A percentile compares a stretch with the other conserved stretches of the same genome.
Conservation (phyloP, 495 filamentous ascomycete species). For the Penicillium desertorum region DNA sequence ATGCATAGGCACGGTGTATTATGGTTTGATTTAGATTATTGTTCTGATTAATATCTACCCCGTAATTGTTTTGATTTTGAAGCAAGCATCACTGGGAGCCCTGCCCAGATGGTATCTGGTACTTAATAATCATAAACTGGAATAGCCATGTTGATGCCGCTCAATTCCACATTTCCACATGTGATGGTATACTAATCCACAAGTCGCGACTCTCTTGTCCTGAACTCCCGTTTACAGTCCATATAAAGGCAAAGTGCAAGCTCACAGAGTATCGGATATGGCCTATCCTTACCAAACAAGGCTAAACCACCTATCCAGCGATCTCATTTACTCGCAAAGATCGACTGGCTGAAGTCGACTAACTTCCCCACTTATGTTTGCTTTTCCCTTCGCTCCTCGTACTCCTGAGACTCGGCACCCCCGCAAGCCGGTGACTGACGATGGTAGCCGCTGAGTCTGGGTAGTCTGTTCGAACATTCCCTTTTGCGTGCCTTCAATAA, state of each 20-base stretch:
- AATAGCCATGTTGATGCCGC: not conserved
- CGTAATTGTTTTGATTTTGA: not conserved
- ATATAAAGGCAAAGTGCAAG: not conserved
- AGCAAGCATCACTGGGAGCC: no score
- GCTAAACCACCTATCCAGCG: no score
- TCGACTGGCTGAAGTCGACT: not conserved
- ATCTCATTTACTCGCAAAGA: not conserved
- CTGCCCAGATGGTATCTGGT: no score
- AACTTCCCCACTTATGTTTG: not conserved
- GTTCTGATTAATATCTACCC: not conserved
- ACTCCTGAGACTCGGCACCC: not conserved
- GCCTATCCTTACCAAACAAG: not conserved
- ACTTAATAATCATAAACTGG: not conserved
- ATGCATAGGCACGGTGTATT: slow-evolving; percentile 3
- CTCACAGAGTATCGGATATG: not conserved
- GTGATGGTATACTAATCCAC: not conserved
- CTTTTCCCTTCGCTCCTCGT: slow-evolving; percentile 3
- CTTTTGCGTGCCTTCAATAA: not conserved
- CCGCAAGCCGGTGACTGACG: slow-evolving; percentile 7
- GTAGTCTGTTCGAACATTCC: no score
- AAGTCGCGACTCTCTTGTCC: not conserved
- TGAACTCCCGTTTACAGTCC: not conserved
- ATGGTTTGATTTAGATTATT: not conserved
- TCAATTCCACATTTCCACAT: not conserved
- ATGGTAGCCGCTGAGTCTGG: not conserved